These are phyloP conservation scores for Pichia ethanolica DNA, from an alignment of 805 yeast species.

Conservation along the genomic window DNA sequence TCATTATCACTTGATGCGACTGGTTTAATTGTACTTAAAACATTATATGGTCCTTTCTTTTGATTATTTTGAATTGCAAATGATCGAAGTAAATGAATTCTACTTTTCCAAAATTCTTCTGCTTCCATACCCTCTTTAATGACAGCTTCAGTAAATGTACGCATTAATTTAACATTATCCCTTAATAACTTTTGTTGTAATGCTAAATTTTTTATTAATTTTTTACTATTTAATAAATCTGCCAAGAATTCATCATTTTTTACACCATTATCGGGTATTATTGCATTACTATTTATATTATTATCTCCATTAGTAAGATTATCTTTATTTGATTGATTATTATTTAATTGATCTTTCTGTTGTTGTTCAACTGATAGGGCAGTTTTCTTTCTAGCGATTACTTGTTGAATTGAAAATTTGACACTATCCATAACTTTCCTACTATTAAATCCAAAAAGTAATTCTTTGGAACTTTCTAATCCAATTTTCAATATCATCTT, in stretches of 20 bases:
- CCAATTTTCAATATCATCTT: constrained; percentile 60
- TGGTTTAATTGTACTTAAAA: constrained; percentile 86
- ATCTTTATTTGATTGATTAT: background rate
- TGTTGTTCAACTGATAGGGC: constrained; percentile 23
- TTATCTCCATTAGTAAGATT: background rate
- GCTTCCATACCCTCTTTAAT: constrained; percentile 70
- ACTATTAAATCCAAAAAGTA: constrained; percentile 57
- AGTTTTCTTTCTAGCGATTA: constrained; percentile 58
- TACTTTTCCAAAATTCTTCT: constrained; percentile 78
- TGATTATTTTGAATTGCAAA: constrained; percentile 81
- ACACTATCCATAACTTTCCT: constrained; percentile 70
- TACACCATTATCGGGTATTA: constrained; percentile 9
- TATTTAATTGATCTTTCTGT: no score
- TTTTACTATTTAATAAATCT: constrained; percentile 44
- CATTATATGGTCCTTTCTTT: constrained; percentile 89
- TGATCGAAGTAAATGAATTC: constrained; percentile 74
- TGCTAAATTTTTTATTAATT: constrained; percentile 59
- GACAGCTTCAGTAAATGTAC: constrained; percentile 81
- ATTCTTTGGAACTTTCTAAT: constrained; percentile 19
- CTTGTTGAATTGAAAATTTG: constrained; percentile 59
- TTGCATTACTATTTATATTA: constrained; percentile 1
- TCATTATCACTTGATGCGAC: constrained; percentile 89
- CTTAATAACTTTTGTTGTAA: constrained; percentile 72
- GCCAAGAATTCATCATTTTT: constrained; percentile 25
- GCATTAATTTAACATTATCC: constrained; percentile 61